These are phyloP conservation scores for Tuber calosporum DNA, from an alignment of 495 filamentous ascomycete genomes.

Conservation along the genomic window DNA sequence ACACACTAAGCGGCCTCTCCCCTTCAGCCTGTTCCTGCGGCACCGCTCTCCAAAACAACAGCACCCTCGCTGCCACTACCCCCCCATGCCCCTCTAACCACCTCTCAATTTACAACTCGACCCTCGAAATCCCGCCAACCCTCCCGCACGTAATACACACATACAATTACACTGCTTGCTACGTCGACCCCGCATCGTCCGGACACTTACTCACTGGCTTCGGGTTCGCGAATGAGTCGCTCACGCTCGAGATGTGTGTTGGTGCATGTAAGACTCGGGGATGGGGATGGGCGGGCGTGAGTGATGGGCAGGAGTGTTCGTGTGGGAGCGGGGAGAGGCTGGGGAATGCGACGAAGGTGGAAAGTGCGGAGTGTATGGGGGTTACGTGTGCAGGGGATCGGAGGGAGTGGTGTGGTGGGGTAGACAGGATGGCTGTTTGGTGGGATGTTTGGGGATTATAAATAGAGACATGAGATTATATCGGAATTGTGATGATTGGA, in stretches of 20 bases:
- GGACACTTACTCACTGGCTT: slow-evolving; percentile 9
- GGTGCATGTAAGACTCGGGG: slow-evolving; percentile 8
- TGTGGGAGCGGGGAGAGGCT: slow-evolving; percentile 37
- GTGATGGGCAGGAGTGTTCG: slow-evolving; percentile 41
- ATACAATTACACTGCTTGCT: slow-evolving; percentile 25
- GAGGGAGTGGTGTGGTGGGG: slow-evolving; percentile 23
- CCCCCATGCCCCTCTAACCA: slow-evolving; percentile 51
- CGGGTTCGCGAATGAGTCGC: slow-evolving; percentile 10
- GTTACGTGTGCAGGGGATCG: slow-evolving; percentile 25
- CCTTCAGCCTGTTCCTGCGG: slow-evolving; percentile 45
- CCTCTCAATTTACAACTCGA: slow-evolving; percentile 46
- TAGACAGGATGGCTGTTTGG: not conserved
- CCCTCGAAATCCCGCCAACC: slow-evolving; percentile 15
- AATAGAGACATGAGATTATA: not conserved
- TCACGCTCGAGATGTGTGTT: slow-evolving; percentile 26
- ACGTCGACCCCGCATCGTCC: slow-evolving; percentile 11
- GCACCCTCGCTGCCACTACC: slow-evolving; percentile 35
- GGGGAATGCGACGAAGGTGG: slow-evolving; percentile 19
- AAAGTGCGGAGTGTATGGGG: slow-evolving; percentile 13
- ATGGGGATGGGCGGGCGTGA: slow-evolving; percentile 28
- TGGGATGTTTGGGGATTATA: not conserved
- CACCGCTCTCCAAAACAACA: slow-evolving; percentile 48
- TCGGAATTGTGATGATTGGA: not conserved
- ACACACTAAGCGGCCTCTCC: slow-evolving; percentile 51
- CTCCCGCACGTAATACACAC: slow-evolving; percentile 11